Percentiles rank a stretch among this genome's conserved stretches.
These are phyloP conservation scores for Cutaneotrichosporon sp. DNA, from an alignment of 1,284 basidiomycete genomes.

Conservation along the genomic window DNA sequence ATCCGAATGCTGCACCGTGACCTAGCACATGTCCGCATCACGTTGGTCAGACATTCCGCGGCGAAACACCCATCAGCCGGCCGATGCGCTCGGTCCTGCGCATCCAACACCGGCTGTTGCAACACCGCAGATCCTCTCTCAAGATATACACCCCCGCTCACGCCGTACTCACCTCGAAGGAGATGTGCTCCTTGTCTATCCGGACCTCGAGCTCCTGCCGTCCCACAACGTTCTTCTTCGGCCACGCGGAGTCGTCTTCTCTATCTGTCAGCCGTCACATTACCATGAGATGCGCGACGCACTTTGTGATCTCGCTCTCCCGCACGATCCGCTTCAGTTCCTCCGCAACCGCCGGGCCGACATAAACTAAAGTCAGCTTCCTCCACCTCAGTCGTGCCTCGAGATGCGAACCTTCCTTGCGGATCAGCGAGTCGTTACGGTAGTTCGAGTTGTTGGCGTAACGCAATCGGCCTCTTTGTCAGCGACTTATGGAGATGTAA, in stretches of 20 bases:
- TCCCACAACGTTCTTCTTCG: slow-evolving; percentile 96
- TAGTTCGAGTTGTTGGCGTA: slow-evolving; percentile 99
- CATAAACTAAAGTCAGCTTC: slow-evolving; percentile 92
- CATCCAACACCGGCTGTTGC: too few species aligned
- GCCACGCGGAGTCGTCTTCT: slow-evolving; percentile 97
- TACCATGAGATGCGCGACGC: slow-evolving; percentile 27
- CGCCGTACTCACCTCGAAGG: slow-evolving; percentile 73
- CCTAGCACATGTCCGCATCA: too few species aligned
- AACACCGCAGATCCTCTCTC: neutral
- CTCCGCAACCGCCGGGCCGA: slow-evolving; percentile 82
- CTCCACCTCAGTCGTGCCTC: slow-evolving; percentile 2
- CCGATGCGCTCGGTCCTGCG: too few species aligned
- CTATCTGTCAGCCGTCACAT: slow-evolving; percentile 50
- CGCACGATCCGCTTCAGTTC: slow-evolving; percentile 94
- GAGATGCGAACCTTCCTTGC: slow-evolving; percentile 86
- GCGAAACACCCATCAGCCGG: too few species aligned
- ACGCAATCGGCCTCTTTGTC: slow-evolving; percentile 69
- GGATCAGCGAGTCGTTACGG: slow-evolving; percentile 90
- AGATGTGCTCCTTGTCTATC: slow-evolving; percentile 90
- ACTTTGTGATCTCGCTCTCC: slow-evolving; percentile 93
- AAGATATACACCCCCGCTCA: neutral
- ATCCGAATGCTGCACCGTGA: too few species aligned
- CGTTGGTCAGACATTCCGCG: too few species aligned
- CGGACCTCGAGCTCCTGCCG: slow-evolving; percentile 96
- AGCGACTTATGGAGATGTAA: neutral